Base-by-base conservation (phyloP, 352 stramenopile genomes). In the Phytopythium helicoides region DNA sequence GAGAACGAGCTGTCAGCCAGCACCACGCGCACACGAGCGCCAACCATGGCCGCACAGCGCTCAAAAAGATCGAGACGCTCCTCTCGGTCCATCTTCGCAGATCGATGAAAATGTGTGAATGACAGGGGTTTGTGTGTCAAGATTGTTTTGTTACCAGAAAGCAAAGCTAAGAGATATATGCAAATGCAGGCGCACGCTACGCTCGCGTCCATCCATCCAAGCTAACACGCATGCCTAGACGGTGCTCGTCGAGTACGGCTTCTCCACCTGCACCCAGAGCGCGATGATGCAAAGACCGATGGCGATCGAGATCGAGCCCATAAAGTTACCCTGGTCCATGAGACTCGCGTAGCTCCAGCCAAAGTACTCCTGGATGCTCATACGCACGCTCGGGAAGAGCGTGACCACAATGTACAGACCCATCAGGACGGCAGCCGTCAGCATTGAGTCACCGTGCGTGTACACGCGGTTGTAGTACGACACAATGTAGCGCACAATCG, bases 281-380 rank as follows among this genome's bases (percentile, higher is more conserved):
- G 82, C 73, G 57, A 94, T 88, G 66, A 94, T 89, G 53, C 91
- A 73, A 59, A 94, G 72, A 22, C 81, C 83, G 44, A 91, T 71
- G 3, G 84, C 81, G 47, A 94, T 86, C 14, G 77, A 89, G 47
- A 83, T 85, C 25, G 74, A 85, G 58, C 83, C 83, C 66, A 94
- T 84, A 45, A 94, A 89, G 76, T 94, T 94, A 42, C 83, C 83
- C 58, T 94, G 78, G 64, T 94, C 83, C 69, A 86, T 91, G 51
- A 94, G 60, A 70, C 83, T 94, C 60, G 87, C 73, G 77, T 94
- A 90, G 58, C 81, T 92, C 83, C 83, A 94, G 52, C 83, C 83
- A 59, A 94, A 94, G 65, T 94, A 94, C 52, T 90, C 80, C 59
- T 94, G 83, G 55, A 89, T 86, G 54, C 69, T 92, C 83, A 94